A percentile compares a stretch with the other conserved stretches of the same genome.
phyloP scores from a whole-genome alignment of 176 grass and related monocot genomes.

The Thinopyrum elongatum region DNA sequence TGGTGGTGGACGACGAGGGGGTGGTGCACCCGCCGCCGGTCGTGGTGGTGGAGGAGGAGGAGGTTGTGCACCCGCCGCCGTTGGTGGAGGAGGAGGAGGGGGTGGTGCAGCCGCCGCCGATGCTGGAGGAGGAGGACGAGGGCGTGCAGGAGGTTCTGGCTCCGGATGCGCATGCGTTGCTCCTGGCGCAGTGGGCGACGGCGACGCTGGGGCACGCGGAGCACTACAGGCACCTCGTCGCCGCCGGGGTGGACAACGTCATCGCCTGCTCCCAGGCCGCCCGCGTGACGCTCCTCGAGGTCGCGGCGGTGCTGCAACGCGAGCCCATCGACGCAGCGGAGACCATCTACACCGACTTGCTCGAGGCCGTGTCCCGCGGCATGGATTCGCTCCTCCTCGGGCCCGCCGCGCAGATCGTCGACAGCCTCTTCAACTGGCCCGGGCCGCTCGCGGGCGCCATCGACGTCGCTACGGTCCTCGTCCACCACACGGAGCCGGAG shows the following conservation, averaged over 20 bases:
- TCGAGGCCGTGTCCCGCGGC: background rate
- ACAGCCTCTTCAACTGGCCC: background rate
- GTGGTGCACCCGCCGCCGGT: no score
- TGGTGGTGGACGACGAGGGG: no score
- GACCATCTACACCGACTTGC: background rate
- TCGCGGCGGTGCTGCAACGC: background rate
- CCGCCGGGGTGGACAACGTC: background rate
- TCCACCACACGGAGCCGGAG: background rate
- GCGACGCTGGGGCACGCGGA: background rate
- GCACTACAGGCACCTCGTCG: background rate
- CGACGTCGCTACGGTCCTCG: background rate
- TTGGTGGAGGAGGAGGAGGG: no score
- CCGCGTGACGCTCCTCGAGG: background rate
- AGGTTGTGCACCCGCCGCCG: no score
- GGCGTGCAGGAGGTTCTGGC: background rate
- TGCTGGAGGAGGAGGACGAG: no score
- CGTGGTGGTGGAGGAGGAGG: no score
- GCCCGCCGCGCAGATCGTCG: background rate
- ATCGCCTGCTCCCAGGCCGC: background rate
- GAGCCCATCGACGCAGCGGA: background rate
- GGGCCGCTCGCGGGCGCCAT: background rate
- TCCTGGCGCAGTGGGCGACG: background rate
- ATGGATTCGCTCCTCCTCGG: background rate
- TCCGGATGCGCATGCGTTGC: background rate
- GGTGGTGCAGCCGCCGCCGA: no score